Evolutionary conservation across 1,139 yeast genomes (phyloP).

Genomic region (Hyphopichia burtonii): DNA sequence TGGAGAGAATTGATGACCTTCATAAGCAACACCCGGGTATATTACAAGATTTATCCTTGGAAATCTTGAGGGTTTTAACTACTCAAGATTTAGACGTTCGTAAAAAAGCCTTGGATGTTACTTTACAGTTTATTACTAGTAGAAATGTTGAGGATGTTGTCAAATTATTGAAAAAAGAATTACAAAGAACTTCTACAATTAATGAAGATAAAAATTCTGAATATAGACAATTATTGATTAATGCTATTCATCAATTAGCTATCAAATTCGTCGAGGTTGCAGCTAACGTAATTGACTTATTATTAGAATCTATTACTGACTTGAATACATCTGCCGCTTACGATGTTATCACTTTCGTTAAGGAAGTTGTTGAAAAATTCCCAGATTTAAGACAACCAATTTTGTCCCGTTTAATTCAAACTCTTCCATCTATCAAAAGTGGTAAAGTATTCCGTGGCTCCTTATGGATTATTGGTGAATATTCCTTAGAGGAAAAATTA

Average conservation of each 20-base stretch:
- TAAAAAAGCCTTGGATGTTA: slow-evolving; percentile 78
- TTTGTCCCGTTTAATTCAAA: slow-evolving; percentile 58
- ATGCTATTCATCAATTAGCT: slow-evolving; percentile 88
- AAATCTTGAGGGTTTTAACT: slow-evolving; percentile 78
- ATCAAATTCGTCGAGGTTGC: slow-evolving; percentile 89
- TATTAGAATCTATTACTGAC: slow-evolving; percentile 83
- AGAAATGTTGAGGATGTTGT: slow-evolving; percentile 95
- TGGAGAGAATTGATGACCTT: slow-evolving; percentile 80
- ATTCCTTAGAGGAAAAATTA: slow-evolving; percentile 67
- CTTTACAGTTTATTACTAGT: slow-evolving; percentile 74
- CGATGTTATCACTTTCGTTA: slow-evolving; percentile 84
- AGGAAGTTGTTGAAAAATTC: slow-evolving; percentile 91
- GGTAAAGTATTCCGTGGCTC: slow-evolving; percentile 94
- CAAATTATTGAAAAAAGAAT: slow-evolving; percentile 86
- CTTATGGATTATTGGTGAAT: slow-evolving; percentile 95
- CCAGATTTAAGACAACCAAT: slow-evolving; percentile 75
- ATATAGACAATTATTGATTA: slow-evolving; percentile 85
- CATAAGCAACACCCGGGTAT: slow-evolving; percentile 78
- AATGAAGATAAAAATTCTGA: slow-evolving; percentile 79
- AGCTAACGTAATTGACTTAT: slow-evolving; percentile 81
- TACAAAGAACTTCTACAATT: slow-evolving; percentile 65
- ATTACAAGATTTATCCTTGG: slow-evolving; percentile 81
- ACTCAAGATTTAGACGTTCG: slow-evolving; percentile 92
- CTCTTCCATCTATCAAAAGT: slow-evolving; percentile 70
- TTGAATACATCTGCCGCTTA: slow-evolving; percentile 83